Base-by-base conservation (phyloP, 768 basidiomycete species). In the Xerocomus brunneocitrinus region DNA sequence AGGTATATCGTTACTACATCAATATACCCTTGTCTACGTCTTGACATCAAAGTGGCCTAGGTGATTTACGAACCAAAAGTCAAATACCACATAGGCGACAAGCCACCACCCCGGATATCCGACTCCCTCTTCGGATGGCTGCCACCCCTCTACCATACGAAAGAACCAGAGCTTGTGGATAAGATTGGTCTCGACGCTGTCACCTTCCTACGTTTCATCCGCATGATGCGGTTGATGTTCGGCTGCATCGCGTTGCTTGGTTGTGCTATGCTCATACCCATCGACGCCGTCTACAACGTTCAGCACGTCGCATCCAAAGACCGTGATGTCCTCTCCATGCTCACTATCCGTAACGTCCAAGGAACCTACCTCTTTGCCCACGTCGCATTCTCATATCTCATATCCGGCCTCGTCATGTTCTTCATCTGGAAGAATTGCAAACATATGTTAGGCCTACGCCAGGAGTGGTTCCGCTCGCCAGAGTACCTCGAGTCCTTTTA, bases 111-210 rank as follows among this genome's bases (percentile, higher is more conserved):
- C 7, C 81, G 82, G 24, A 89, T 95, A 68, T 85, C 85, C 36
- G 85, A 89, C 68, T 85, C 87, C 2, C 67, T 95, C 43, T 81
- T 92, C 45, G 90, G 91, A 57, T 99, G 95, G 95, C 74, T 98
- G 0, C 84, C 87, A 8, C 94, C 94, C 1, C 80, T 98, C 38
- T 63, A 91, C 34, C 81, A 84, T 57, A 85, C 88, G 25, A 87
- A 86, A 63, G 94, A 98, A 66, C 84, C 89, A n/a, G 89, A 93
- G 57, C 82, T 97, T 32, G 75, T 95, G 28, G 85, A 89, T 60
- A 89, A 89, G 68, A 75, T 91, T 68, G 95, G 95, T 27, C 83
- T 97, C 9, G 97, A 99, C 64, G 95, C 95, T 0, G 91, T 94
- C 45, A 81, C 88, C 24, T 99, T 88, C 69, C 81, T 99, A 24